Base-by-base conservation (phyloP, 768 basidiomycete genomes). In the Calocera cornea region DNA sequence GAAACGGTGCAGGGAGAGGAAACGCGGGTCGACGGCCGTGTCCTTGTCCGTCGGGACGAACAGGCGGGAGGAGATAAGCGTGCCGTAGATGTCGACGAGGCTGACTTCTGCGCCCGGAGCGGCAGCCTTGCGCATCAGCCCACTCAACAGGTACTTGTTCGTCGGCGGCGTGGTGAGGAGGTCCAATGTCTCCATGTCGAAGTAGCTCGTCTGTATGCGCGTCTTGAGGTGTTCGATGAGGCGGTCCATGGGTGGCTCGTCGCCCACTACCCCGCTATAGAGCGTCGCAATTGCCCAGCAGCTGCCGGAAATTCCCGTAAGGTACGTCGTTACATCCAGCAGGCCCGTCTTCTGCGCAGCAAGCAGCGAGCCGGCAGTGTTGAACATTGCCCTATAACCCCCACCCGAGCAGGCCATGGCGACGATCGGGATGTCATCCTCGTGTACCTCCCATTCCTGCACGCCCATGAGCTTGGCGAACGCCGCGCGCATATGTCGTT, bases 321-420 rank as follows among this genome's bases (percentile, higher is more conserved):
- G 70, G 71, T 73, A 75, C 0, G 75, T 71, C 1, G 72, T 67
- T n/a, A 70, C 70, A 60, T 76, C 75, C 27, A 73, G 69, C 0
- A 77, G 24, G 2, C 76, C 75, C 0, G 65, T 60, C 27, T 69
- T 66, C 64, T 76, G 66, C 0, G 73, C 73, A 5, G 67, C 73
- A 14, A 68, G 29, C 10, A 77, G 68, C 2, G 72, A 69, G 2
- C 74, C 74, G 36, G 71, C 65, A 24, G 75, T 76, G 64, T 74
- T 74, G 50, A 73, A 67, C 74, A 76, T 76, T 1, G 76, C 76
- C 16, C 74, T 70, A 66, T 70, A 74, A 0, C 73, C 73, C 38
- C 74, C 74, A n/a, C 74, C 74, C 36, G 71, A 72, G 16, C 72
- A 74, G 0, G 75, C 76, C 38, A 76, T 67, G 2, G 76, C 73